Base-by-base conservation (phyloP, 140 eudicot species). In the Stevia rebaudiana region DNA sequence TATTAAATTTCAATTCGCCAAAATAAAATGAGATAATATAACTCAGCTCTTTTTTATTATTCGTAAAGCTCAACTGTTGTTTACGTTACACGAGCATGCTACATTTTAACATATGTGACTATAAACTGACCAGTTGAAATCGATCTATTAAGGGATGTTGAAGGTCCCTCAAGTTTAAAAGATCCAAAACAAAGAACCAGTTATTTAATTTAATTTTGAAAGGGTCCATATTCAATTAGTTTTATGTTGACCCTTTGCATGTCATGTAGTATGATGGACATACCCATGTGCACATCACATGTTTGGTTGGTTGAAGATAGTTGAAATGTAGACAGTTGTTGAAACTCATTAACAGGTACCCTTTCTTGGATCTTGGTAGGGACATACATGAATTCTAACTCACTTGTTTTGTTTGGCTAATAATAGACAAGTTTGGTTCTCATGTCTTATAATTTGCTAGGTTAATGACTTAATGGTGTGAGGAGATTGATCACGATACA, bases 201-300 rank as follows among this genome's bases (percentile, higher is more conserved):
- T 58, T 58, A 17, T 35, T 16, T 13, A 35, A n/a, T 9, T 33
- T 8, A 35, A n/a, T 9, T 33, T 8, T 35, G 5, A 35, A 65
- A 54, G 72, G 72, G 72, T 71, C 39, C 78, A 73, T 37, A 69
- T 71, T 62, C 42, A 23, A 15, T 67, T 70, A 59, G 59, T 57
- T 13, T 44, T 44, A 7, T 69, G 30, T 53, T 69, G 67, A 57
- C 59, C 25, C 50, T 35, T 3, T 69, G 46, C 50, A 31, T 58
- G 57, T 57, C 56, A 7, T 56, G 59, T 18, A 19, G 52, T 30
- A 50, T 24, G 63, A 49, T 56, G 44, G 68, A 65, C 55, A 74
- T 37, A 74, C 48, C 65, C 78, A 74, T 58, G 73, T 74, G 63
- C 39, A 49, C 54, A 40, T 61, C 70, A 74, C 78, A 73, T 73